Base-by-base conservation (phyloP, 169 alveolate genomes). In the Plasmodium gonderi region DNA sequence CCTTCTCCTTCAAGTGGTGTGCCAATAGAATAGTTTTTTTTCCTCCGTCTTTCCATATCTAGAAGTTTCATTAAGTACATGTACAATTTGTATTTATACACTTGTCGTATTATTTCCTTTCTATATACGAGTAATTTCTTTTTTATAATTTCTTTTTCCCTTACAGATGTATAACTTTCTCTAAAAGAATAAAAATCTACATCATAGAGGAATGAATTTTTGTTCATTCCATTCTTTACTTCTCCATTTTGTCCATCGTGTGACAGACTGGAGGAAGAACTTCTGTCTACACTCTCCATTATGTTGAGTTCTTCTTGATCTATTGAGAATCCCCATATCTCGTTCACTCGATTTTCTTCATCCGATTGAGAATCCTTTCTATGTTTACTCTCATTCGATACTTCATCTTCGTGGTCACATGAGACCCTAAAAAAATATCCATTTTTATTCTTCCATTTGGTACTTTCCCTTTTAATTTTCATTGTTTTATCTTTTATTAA, bases 321-420 rank as follows among this genome's bases (percentile, higher is more conserved):
- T n/a, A 80, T 80, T 9, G 91, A 80, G 5, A 80, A 7, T 14
- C 69, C 91, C 91, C 91, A 80, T n/a, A 80, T 40, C 44, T 65
- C 74, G 47, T 31, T 65, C 8, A 80, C 49, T 31, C 67, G 31
- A n/a, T 29, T 80, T 8, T 54, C 23, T 1, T 49, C 47, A 14
- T 82, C 81, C 23, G 12, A 69, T 69, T 9, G 12, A 20, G 14
- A 65, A n/a, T 54, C 69, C n/a, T 54, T 31, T 17, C n/a, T 0
- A 5, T 3, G 7, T 0, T 60, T 12, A 8, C 31, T 0, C 72
- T 4, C 72, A 14, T 60, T 60, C n/a, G 72, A n/a, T 7, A 33
- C 38, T 42, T 47, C 44, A 45, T 26, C 12, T 42, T 49, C 42
- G 68, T 77, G 44, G 7, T 33, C 44, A 45, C 12, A 12, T 60